These are phyloP conservation scores for Drosera capensis DNA, from an alignment of 148 eudicot genomes.

Conservation along the genomic window DNA sequence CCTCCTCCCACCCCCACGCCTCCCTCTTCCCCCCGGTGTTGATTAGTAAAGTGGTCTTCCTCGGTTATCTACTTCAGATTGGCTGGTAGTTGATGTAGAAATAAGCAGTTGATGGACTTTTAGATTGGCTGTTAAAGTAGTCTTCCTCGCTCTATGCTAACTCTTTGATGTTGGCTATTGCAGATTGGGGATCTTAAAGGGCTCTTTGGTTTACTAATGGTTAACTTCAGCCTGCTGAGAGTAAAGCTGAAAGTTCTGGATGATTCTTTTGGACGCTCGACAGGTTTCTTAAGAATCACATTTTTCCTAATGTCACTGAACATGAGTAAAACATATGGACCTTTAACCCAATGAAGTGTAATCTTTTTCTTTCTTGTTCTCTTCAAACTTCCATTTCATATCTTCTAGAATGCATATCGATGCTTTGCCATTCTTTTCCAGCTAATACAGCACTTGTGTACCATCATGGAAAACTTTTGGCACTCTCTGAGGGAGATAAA, in stretches of 20 bases:
- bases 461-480: conserved; percentile 88
- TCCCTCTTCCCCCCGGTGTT: background rate
- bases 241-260: conserved; percentile 75
- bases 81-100: no score
- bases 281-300: conserved; percentile 26
- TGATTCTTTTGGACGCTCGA: conserved; percentile 56
- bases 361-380: background rate
- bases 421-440: conserved; percentile 17
- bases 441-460: conserved; percentile 88
- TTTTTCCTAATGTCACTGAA: background rate
- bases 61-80: background rate
- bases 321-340: background rate
- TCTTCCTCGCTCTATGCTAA: conserved; percentile 1
- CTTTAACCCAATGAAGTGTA: background rate
- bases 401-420: background rate
- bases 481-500: conserved; percentile 83
- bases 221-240: conserved; percentile 62
- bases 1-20: background rate
- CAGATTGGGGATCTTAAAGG: conserved; percentile 95
- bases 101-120: background rate
- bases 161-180: no score
- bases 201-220: conserved; percentile 56
- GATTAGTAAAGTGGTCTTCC: background rate
- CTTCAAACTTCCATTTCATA: background rate
- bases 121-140: background rate